Conservation (phyloP, 2,329 filamentous ascomycete genomes). For the Alternaria ethzedia region DNA sequence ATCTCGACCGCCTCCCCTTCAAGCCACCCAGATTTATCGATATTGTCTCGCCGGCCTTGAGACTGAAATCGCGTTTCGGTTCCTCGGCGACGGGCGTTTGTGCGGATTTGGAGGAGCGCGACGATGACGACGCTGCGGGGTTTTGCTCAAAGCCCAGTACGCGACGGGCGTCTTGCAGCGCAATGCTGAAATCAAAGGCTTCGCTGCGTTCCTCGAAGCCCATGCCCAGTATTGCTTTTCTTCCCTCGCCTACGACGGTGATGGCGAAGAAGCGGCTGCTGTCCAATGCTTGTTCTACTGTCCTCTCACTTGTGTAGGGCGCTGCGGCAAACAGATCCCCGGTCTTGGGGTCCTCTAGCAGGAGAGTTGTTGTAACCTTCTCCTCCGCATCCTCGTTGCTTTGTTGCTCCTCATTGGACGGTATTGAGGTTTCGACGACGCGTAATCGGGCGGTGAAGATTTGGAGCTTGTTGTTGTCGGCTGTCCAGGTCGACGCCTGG, state of each 20-base stretch:
- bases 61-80: conserved; percentile 74
- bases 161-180: conserved; percentile 78
- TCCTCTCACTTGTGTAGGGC: conserved; percentile 70
- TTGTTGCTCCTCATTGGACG: conserved; percentile 37
- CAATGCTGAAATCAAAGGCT: conserved; percentile 84
- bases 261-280: conserved; percentile 85
- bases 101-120: neutral
- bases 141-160: conserved; percentile 66
- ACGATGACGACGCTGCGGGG: conserved; percentile 24
- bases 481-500: conserved; percentile 77
- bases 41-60: conserved; percentile 91
- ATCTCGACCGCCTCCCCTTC: conserved; percentile 55
- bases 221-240: conserved; percentile 80
- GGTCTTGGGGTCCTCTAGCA: conserved; percentile 76
- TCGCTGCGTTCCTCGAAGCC: conserved; percentile 87
- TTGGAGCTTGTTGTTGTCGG: conserved; percentile 67
- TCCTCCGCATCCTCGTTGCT: conserved; percentile 53
- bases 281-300: conserved; percentile 80
- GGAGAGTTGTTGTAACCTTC: conserved; percentile 73
- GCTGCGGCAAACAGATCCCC: conserved; percentile 84
- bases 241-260: conserved; percentile 75
- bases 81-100: conserved; percentile 50
- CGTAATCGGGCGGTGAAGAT: conserved; percentile 88
- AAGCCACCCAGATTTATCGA: conserved; percentile 74
- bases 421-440: conserved; percentile 74